Conservation (phyloP, 139 green algal genomes). For the Chlorella sp. region DNA sequence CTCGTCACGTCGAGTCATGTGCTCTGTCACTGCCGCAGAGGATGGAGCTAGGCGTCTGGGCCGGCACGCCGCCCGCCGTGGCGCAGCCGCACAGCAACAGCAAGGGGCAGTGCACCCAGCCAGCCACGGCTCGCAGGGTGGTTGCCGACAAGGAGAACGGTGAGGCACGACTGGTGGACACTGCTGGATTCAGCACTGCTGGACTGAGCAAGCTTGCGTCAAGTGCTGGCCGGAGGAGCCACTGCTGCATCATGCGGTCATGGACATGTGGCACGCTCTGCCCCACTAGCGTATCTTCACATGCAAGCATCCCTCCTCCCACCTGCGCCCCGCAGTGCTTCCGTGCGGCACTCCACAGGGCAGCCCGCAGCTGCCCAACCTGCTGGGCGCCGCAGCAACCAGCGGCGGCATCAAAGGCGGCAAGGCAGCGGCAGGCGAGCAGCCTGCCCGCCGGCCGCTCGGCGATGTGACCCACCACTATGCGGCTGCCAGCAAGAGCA, state of each 20-base stretch:
- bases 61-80: slow-evolving; percentile 5
- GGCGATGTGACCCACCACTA: slow-evolving; percentile 7
- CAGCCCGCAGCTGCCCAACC: neutral
- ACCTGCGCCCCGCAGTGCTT: too few species aligned
- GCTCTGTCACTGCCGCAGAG: neutral
- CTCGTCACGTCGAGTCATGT: too few species aligned
- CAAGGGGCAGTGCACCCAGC: neutral
- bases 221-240: neutral
- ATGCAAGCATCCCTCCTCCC: too few species aligned
- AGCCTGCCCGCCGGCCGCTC: neutral
- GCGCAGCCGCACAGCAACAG: neutral
- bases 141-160: slow-evolving; percentile 23
- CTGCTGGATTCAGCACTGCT: too few species aligned
- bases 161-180: neutral
- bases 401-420: neutral
- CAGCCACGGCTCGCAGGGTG: neutral
- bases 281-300: too few species aligned
- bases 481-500: neutral
- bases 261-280: too few species aligned
- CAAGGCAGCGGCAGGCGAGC: neutral
- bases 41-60: neutral
- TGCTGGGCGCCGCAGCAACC: too few species aligned
- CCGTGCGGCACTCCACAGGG: neutral
- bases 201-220: too few species aligned
- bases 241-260: neutral